These are phyloP conservation scores for Malus sieversii DNA, from an alignment of 306 rosid species.

Conservation along the genomic window DNA sequence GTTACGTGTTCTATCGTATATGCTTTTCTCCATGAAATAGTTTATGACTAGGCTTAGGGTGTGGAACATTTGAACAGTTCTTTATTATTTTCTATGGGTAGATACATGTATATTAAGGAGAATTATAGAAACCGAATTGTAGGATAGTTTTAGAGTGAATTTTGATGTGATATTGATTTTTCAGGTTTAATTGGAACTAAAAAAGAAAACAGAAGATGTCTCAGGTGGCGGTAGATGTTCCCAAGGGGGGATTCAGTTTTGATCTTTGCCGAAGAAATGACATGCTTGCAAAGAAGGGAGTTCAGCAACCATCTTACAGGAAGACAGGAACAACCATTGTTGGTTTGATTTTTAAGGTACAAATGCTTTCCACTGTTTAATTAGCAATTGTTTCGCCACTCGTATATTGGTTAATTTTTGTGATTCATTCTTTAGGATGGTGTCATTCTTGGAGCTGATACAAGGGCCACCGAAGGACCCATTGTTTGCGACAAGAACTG, in stretches of 20 bases:
- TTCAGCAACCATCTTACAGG: constrained; percentile 44
- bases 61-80: background rate
- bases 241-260: constrained; percentile 81
- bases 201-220: constrained; percentile 33
- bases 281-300: constrained; percentile 71
- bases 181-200: constrained; percentile 19
- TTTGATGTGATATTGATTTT: background rate
- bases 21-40: background rate
- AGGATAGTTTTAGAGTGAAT: background rate
- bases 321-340: constrained; percentile 95
- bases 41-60: background rate
- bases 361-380: background rate
- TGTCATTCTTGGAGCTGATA: constrained; percentile 96
- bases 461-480: constrained; percentile 95
- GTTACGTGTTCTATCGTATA: background rate
- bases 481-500: constrained; percentile 89
- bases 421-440: constrained; percentile 56
- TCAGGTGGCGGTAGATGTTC: constrained; percentile 43
- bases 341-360: constrained; percentile 72
- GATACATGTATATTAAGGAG: background rate
- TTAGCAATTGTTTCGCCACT: background rate
- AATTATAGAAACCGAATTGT: background rate
- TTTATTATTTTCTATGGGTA: no score
- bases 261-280: constrained; percentile 86
- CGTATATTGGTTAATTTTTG: background rate